Base-by-base conservation (phyloP, 306 rosid species). In the Argentina anserina region DNA sequence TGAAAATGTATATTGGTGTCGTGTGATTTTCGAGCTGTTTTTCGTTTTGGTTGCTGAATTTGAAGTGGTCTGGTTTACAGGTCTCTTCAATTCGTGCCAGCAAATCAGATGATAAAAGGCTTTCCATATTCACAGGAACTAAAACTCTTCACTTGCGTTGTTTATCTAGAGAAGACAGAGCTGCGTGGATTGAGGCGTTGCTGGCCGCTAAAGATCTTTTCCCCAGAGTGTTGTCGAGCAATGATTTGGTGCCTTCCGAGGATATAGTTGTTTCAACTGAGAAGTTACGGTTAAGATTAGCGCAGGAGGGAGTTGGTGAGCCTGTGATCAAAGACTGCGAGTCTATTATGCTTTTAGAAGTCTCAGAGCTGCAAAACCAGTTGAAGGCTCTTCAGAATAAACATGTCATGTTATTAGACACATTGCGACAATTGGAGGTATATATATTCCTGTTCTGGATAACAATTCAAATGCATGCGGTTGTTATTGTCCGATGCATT, bases 31-130 rank as follows among this genome's bases (percentile, higher is more conserved):
- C 37, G 17, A 70, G 37, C 29, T 52, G 14, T 20, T 37, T 20
- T 37, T 61, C 37, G 50, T 43, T 18, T 26, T 68, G 68, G 78
- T 76, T 76, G 75, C 77, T 77, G 71, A 69, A 49, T 83, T 59
- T 79, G 39, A 71, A 67, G 23, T 42, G 70, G 72, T 81, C 61
- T 86, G 78, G 74, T 49, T 81, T 75, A 34, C 90, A 94, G 99
- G 99, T 94, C 85, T 91, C 99, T 75, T 91, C 97, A 12, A 81
- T 94, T 70, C 97, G 97, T 72, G 89, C 91, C 72, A 91, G 99
- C 92, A 94, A 94, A 85, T 94, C 99, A 56, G 99, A 94, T 72
- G 97, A 94, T 62, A 91, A 88, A 78, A 85, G 99, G 71, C 96
- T 94, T 78, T 89, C 97, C 47, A 81, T 94, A 80, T 91, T 94